Base-by-base conservation (phyloP, 805 yeast genomes). In the Pichia heedii region DNA sequence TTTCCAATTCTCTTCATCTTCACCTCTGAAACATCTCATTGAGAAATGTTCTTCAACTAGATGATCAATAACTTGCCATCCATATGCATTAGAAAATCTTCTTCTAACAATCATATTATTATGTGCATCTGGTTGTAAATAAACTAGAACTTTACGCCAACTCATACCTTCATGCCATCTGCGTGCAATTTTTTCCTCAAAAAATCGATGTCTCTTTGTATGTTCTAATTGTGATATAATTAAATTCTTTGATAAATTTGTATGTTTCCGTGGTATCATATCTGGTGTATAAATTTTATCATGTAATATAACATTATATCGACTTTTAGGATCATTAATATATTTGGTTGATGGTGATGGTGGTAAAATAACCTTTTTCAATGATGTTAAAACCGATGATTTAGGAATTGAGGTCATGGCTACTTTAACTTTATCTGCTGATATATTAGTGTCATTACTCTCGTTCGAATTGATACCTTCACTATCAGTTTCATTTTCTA, bases 41-140 rank as follows among this genome's bases (percentile, higher is more conserved):
- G 58, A 53, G 58, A 84, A 84, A 64, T 84, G 93, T 43, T 76
- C 73, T 15, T 74, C 68, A 1, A 83, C 84, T 51, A 89, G 54
- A 60, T 90, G 96, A 36, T 81, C 82, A n/a, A 90, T 70, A 0
- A 87, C 95, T 1, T 84, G 86, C 93, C 96, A 87, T 2, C 98
- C 98, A 63, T 82, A 89, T 0, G 96, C 93, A 63, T 90, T 90
- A 6, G 94, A 81, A 67, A 85, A 93, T 48, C 85, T 66, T 51
- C 98, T 71, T 49, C 98, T 69, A 1, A 90, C 97, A 22, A 86
- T 71, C 24, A 93, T 88, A 55, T 88, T 90, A 55, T 90, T 90
- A 57, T 90, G 98, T 0, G 98, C 96, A 60, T 90, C 98, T 0
- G 97, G 96, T 50, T 79, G 75, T 50, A 93, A 65, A 36, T 78